A percentile compares a stretch with the other conserved stretches of the same genome.
These are phyloP conservation scores for Citrullus mucosospermus DNA, from an alignment of 306 rosid species.

Conservation along the genomic window DNA sequence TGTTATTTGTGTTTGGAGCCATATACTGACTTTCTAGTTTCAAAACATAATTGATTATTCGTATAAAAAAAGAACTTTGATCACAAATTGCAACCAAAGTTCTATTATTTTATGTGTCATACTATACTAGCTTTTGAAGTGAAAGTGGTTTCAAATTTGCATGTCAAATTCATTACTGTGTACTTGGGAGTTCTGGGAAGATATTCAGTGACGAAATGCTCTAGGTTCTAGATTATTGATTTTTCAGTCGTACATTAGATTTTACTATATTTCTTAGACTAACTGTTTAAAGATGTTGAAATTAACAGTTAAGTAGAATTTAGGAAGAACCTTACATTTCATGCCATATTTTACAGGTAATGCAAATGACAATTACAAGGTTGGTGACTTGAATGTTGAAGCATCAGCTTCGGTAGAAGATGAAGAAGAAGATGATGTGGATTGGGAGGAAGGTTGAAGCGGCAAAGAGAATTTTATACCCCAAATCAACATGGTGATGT, in stretches of 20 bases:
- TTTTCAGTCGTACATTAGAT: background rate
- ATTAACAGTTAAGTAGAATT: background rate
- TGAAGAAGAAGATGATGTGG: slow-evolving; percentile 50
- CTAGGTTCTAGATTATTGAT: background rate
- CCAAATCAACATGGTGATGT: background rate
- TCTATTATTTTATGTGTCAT: background rate
- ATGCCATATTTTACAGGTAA: slow-evolving; percentile 29
- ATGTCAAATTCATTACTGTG: background rate
- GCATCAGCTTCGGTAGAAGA: slow-evolving; percentile 54
- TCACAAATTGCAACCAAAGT: background rate
- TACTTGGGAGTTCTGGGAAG: background rate
- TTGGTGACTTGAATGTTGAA: slow-evolving; percentile 62
- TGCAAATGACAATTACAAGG: slow-evolving; percentile 49
- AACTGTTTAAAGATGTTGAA: background rate
- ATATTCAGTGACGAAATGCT: background rate
- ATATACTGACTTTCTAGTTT: background rate
- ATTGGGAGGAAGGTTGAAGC: slow-evolving; percentile 88
- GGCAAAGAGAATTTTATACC: background rate
- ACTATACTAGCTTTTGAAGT: background rate
- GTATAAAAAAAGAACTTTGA: background rate
- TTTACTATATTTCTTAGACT: background rate
- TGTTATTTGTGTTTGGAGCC: background rate
- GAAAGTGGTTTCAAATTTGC: background rate
- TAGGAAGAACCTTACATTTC: background rate
- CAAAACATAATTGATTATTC: background rate